These are phyloP conservation scores for Aspergillus sp. DNA, from an alignment of 2,329 filamentous ascomycete species.

Conservation along the genomic window DNA sequence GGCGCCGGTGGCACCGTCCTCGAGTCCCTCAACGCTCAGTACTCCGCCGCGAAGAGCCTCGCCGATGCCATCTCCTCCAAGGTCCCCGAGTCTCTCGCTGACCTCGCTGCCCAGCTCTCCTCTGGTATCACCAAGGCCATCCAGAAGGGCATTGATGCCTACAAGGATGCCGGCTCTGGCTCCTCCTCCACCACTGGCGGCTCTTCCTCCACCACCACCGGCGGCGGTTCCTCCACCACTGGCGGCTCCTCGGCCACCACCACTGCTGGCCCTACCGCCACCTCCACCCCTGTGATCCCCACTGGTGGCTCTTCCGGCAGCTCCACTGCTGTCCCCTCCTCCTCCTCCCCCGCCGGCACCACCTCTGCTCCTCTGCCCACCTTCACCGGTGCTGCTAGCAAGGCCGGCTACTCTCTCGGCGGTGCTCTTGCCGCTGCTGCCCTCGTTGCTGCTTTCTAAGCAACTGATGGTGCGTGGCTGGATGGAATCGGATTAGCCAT, in stretches of 20 bases:
- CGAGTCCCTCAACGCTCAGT: slow-evolving; percentile 23
- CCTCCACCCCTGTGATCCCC: slow-evolving; percentile 10
- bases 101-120: slow-evolving; percentile 24
- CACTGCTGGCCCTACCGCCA: slow-evolving; percentile 1
- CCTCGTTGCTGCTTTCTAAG: slow-evolving; percentile 1
- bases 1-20: slow-evolving; percentile 20
- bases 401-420: slow-evolving; percentile 5
- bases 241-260: slow-evolving; percentile 13
- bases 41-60: slow-evolving; percentile 24
- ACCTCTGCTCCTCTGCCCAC: neutral
- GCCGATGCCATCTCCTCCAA: slow-evolving; percentile 27
- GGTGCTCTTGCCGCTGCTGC: slow-evolving; percentile 6
- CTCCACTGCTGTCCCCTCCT: slow-evolving; percentile 6
- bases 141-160: slow-evolving; percentile 21
- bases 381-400: slow-evolving; percentile 5
- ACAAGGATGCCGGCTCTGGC: slow-evolving; percentile 6
- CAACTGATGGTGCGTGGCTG: neutral
- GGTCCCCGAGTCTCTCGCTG: slow-evolving; percentile 23
- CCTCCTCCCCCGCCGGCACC: neutral
- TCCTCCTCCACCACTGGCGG: slow-evolving; percentile 14
- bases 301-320: slow-evolving; percentile 4
- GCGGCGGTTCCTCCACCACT: slow-evolving; percentile 11
- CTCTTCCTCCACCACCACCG: slow-evolving; percentile 9
- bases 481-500: neutral
- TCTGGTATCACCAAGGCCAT: slow-evolving; percentile 30